Conservation (phyloP, 2,329 filamentous ascomycete genomes). For the Pseudogymnoascus destructans region DNA sequence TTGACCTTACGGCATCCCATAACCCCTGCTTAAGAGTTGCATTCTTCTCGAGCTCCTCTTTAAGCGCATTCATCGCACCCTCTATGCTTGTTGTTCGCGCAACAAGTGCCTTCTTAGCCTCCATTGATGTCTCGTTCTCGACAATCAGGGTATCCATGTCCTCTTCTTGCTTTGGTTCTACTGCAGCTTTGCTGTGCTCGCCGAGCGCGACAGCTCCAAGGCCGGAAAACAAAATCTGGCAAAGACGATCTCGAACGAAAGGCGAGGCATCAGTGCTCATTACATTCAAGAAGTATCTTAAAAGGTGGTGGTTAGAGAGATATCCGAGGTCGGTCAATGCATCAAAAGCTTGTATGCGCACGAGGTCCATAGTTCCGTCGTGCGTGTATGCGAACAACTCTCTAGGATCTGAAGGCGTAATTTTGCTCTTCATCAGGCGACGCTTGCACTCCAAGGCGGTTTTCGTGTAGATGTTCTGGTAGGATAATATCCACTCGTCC, state of each 20-base stretch:
- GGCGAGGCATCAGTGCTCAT: conserved; percentile 51
- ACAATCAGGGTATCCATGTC: conserved; percentile 32
- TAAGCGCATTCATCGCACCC: conserved; percentile 35
- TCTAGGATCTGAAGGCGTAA: conserved; percentile 40
- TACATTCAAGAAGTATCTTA: conserved; percentile 43
- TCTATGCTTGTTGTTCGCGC: conserved; percentile 36
- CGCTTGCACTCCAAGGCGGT: conserved; percentile 49
- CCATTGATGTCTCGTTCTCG: conserved; percentile 31
- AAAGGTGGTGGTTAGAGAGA: conserved; percentile 40
- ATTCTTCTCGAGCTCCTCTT: conserved; percentile 35
- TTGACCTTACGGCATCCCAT: conserved; percentile 38
- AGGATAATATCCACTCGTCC: conserved; percentile 56
- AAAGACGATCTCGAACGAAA: conserved; percentile 46
- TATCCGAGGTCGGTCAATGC: conserved; percentile 50
- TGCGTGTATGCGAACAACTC: conserved; percentile 52
- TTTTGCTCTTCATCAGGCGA: conserved; percentile 48
- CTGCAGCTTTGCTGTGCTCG: conserved; percentile 31
- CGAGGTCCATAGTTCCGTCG: conserved; percentile 48
- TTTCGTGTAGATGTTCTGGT: conserved; percentile 53
- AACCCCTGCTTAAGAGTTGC: conserved; percentile 32
- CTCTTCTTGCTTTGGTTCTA: conserved; percentile 16
- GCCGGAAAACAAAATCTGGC: conserved; percentile 44
- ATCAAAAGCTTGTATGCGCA: conserved; percentile 54
- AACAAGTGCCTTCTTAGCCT: conserved; percentile 34
- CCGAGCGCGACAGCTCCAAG: conserved; percentile 52